Evolutionary conservation across 352 stramenopile species (phyloP).

Genomic region (Phytophthora uliginosa): DNA sequence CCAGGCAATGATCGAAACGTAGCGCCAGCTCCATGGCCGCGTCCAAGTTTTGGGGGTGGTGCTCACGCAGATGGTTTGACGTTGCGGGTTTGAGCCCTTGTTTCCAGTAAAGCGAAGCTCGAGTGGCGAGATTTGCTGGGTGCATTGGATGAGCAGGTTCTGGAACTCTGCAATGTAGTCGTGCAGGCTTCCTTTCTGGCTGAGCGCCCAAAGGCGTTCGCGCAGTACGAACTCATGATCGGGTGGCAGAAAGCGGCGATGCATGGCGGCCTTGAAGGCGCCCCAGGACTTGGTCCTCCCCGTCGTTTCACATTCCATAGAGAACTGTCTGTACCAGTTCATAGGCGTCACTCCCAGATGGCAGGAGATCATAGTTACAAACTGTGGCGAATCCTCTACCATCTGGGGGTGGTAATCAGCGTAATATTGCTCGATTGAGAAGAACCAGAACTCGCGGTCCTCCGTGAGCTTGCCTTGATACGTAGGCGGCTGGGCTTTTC

Average conservation of each 20-base stretch:
- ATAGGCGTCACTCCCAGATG: slow-evolving; percentile 2
- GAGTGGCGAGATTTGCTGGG: slow-evolving; percentile 10
- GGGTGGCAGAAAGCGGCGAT: background rate
- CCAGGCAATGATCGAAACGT: no score
- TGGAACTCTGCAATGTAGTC: slow-evolving; percentile 17
- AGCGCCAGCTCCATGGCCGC: background rate
- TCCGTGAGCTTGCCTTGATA: slow-evolving; percentile 1
- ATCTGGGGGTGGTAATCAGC: slow-evolving; percentile 12
- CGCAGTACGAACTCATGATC: slow-evolving; percentile 1
- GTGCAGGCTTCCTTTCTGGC: background rate
- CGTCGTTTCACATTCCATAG: slow-evolving; percentile 5
- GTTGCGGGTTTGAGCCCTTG: background rate
- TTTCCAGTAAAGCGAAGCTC: no score
- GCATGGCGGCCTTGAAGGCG: background rate
- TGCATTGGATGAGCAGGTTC: slow-evolving; percentile 9
- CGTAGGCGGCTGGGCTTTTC: background rate
- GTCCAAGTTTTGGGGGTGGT: background rate
- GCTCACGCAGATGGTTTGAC: background rate
- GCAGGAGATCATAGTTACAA: slow-evolving; percentile 17
- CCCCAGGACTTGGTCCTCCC: background rate
- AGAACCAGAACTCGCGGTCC: slow-evolving; percentile 7
- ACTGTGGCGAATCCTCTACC: slow-evolving; percentile 5
- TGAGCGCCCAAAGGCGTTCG: background rate
- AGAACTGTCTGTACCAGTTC: slow-evolving; percentile 12
- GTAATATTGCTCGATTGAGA: slow-evolving; percentile 7